Evolutionary conservation across 1,284 basidiomycete genomes (phyloP), one percentile per base, ranked within the genome.

Genomic region (Rhodotorula sp.): DNA sequence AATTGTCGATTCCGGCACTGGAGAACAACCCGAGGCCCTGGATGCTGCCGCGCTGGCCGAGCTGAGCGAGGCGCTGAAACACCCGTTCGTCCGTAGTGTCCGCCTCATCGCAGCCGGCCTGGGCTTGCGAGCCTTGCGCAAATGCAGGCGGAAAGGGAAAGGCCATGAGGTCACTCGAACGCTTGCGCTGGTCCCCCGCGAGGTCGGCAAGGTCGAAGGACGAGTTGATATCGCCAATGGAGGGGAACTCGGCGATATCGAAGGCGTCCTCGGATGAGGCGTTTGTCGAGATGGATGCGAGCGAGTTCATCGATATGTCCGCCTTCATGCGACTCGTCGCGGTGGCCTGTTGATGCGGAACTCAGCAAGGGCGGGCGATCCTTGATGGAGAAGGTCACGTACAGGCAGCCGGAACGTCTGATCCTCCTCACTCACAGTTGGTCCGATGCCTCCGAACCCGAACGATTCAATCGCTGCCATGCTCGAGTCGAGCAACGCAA

Each of bases 171-270:
- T 66, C 58, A 47, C 55, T 66, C 32, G 65, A 68, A n/a, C 66
- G 60, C 10, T 55, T 56, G 4, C 53, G 49, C 6, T 30, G 30
- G 0, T 32, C 10, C 2, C 32, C 30, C 11, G 64, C 29, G 2
- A 44, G 53, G 29, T 54, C 53, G 30, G 51, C 34, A 36, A 57
- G 62, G 4, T 53, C 44, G 39, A 59, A 62, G n/a, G 46, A 39
- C 22, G 60, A 44, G 48, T 44, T 39, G 68, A 70, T 57, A n/a
- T 68, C 49, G 17, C 57, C 64, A 58, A 70, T 27, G 1, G 61
- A 64, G 27, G 61, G 64, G 24, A 70, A 70, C 47, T 70, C 68
- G 64, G 65, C 68, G 34, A 70, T 70, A 44, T 70, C 64, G 62
- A 70, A 70, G 0, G 68, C 68, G 61, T 70, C 68, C 19, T 70